These are phyloP conservation scores for Puccinia hordei DNA, from an alignment of 1,284 basidiomycete species.

Conservation along the genomic window DNA sequence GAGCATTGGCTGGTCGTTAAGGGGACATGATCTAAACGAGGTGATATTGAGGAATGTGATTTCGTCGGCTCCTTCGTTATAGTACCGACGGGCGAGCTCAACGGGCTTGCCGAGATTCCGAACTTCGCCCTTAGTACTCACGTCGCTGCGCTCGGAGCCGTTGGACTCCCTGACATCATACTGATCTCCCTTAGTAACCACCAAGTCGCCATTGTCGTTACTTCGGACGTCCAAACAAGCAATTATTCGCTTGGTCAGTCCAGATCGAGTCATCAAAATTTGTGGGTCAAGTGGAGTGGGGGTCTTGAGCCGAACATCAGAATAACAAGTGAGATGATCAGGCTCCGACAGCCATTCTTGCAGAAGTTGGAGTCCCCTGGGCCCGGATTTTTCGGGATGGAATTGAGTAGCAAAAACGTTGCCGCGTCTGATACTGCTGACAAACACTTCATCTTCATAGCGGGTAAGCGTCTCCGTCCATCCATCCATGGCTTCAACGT, in stretches of 20 bases:
- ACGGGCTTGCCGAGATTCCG: constrained; percentile 98
- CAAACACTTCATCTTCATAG: constrained; percentile 90
- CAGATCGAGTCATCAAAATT: constrained; percentile 62
- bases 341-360: constrained; percentile 71
- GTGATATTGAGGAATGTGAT: constrained; percentile 98
- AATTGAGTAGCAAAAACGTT: constrained; percentile 96
- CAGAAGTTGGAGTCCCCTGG: constrained; percentile 81
- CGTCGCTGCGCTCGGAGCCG: constrained; percentile 61
- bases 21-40: constrained; percentile 92
- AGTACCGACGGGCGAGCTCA: constrained; percentile 84
- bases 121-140: constrained; percentile 67
- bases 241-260: constrained; percentile 88
- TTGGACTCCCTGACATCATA: constrained; percentile 87
- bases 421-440: constrained; percentile 77
- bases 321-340: constrained; percentile 53
- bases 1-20: constrained; percentile 97
- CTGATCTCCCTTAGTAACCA: constrained; percentile 99
- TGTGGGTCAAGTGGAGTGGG: constrained; percentile 1
- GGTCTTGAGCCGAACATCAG: constrained; percentile 40
- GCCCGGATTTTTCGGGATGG: constrained; percentile 96
- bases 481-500: constrained; percentile 63
- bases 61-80: constrained; percentile 87
- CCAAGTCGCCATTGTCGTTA: constrained; percentile 91
- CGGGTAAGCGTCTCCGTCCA: constrained; percentile 87
- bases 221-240: constrained; percentile 97